A percentile compares a stretch with the other conserved stretches of the same genome.
phyloP scores from a whole-genome alignment of 2,329 filamentous ascomycete genomes.

The Pseudogymnoascus sp. region DNA sequence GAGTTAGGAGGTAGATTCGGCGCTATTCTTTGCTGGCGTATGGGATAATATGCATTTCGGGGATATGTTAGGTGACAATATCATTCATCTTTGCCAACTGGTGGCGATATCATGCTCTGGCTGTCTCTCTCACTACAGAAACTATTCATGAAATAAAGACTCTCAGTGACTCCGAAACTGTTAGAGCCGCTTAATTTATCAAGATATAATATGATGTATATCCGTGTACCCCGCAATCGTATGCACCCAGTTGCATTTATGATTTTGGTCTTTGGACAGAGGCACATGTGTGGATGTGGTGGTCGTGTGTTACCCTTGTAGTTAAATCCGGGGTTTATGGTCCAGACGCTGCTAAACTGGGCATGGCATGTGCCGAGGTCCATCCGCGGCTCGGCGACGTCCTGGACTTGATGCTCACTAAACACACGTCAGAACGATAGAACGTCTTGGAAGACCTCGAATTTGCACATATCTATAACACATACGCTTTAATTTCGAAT shows the following conservation, averaged over 20 bases:
- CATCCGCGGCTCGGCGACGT: conserved; percentile 5
- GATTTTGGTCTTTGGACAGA: not conserved
- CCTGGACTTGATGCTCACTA: not conserved
- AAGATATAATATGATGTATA: not conserved
- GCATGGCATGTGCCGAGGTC: conserved; percentile 7
- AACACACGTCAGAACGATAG: conserved; percentile 1
- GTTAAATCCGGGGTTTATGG: not conserved
- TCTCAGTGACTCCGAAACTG: too few relatives aligned
- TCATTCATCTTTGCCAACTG: not conserved
- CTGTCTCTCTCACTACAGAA: not conserved
- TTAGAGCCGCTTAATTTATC: too few relatives aligned
- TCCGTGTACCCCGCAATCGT: not conserved
- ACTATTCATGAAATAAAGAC: too few relatives aligned
- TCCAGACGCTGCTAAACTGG: not conserved
- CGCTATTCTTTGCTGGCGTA: not conserved
- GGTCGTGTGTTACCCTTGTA: conserved; percentile 1
- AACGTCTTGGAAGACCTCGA: not conserved
- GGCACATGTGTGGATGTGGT: conserved; percentile 4
- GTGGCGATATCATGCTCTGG: not conserved
- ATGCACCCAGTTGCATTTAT: not conserved
- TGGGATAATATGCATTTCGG: not conserved
- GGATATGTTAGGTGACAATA: not conserved
- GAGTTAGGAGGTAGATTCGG: not conserved
- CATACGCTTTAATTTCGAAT: not conserved
- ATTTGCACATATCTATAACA: conserved; percentile 2